Percentiles rank a stretch among this genome's conserved stretches.
These are phyloP conservation scores for Paramecium pentaurelia DNA, from an alignment of 73 alveolate genomes.

Conservation along the genomic window DNA sequence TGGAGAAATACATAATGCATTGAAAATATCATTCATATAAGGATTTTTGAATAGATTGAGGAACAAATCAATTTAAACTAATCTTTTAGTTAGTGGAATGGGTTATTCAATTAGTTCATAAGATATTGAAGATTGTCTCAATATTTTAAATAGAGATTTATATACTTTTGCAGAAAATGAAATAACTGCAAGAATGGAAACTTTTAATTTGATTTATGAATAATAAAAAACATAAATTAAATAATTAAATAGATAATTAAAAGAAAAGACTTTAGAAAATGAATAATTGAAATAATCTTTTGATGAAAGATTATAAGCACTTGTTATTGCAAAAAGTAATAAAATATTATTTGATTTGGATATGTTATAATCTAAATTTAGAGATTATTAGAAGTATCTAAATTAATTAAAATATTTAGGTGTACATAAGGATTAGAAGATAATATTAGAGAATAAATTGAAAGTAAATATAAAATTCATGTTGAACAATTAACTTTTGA, in stretches of 20 bases:
- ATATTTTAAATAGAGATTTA: constrained; percentile 24
- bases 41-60: constrained; percentile 7
- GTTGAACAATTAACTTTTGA: constrained; percentile 6
- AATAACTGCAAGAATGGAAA: background rate
- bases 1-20: background rate
- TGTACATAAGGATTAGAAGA: constrained; percentile 10
- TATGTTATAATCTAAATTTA: background rate
- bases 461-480: background rate
- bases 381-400: background rate
- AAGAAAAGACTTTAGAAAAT: background rate
- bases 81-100: constrained; percentile 2
- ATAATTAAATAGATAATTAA: background rate
- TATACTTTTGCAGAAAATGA: background rate
- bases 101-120: background rate
- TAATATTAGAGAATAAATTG: background rate
- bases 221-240: background rate
- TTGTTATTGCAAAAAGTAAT: background rate
- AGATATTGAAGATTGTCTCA: constrained; percentile 20
- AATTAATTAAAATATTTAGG: background rate
- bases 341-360: constrained; percentile 21
- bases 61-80: background rate
- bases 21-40: background rate
- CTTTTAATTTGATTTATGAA: background rate
- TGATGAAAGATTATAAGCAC: background rate
- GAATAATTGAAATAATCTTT: background rate